phyloP scores from a whole-genome alignment of 768 basidiomycete genomes.

The Hypsizygus marmoreus region DNA sequence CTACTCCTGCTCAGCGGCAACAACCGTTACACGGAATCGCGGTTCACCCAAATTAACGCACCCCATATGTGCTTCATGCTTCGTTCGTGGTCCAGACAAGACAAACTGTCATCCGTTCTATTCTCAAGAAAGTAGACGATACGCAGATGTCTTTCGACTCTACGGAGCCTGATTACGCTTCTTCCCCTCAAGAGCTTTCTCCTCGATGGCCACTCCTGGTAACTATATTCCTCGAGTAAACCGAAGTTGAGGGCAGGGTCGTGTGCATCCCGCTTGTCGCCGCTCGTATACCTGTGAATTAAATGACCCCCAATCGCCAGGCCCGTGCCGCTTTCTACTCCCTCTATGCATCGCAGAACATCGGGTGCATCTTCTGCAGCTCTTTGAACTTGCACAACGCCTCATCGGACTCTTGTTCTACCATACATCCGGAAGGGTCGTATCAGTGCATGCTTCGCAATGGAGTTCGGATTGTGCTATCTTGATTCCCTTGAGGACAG shows the following conservation, averaged over 20 bases:
- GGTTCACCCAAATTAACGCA: no score
- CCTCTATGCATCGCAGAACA: conserved; percentile 55
- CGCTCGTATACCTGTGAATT: not conserved
- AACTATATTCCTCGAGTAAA: conserved; percentile 33
- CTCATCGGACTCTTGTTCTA: conserved; percentile 60
- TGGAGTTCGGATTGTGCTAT: conserved; percentile 54
- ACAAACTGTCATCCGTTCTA: conserved; percentile 23
- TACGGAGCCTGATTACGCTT: not conserved
- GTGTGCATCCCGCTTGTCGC: not conserved
- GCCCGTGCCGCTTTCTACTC: conserved; percentile 47
- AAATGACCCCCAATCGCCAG: not conserved
- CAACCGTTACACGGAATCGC: no score
- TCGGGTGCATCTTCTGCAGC: conserved; percentile 54
- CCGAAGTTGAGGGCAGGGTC: not conserved
- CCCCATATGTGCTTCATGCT: no score
- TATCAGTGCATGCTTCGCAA: conserved; percentile 51
- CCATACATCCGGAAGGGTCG: conserved; percentile 61
- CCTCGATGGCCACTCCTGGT: conserved; percentile 33
- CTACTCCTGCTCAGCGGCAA: no score
- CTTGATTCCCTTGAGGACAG: conserved; percentile 18
- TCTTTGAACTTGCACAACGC: conserved; percentile 47
- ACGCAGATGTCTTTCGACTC: conserved; percentile 19
- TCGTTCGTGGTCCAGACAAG: not conserved
- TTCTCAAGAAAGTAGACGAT: conserved; percentile 26
- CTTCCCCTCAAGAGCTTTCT: not conserved